phyloP scores from a whole-genome alignment of 768 basidiomycete species.

The Daedaleopsis nitida region DNA sequence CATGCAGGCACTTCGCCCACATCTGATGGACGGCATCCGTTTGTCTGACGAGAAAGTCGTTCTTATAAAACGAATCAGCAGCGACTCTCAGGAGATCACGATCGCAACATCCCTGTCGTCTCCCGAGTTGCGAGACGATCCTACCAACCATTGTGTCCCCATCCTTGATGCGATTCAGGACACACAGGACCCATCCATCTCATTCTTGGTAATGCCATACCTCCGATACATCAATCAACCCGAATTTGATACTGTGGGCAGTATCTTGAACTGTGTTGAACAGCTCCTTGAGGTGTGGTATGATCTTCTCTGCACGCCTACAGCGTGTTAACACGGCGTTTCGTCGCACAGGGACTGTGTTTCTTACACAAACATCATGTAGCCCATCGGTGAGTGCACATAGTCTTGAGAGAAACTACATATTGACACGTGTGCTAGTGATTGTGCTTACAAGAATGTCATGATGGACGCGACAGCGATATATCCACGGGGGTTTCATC shows the following conservation, averaged over 20 bases:
- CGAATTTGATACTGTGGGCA: conserved; percentile 17
- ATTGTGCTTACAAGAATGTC: conserved; percentile 24
- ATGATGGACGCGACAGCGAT: conserved; percentile 26
- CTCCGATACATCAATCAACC: conserved; percentile 21
- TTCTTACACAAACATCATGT: conserved; percentile 25
- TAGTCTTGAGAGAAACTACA: not conserved
- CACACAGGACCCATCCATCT: not conserved
- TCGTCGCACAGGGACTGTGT: conserved; percentile 3
- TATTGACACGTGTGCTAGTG: conserved; percentile 12
- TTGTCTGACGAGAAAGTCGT: conserved; percentile 22
- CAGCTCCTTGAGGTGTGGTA: conserved; percentile 24
- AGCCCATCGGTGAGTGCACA: conserved; percentile 23
- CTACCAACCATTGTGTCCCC: conserved; percentile 23
- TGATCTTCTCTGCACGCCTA: too few relatives aligned
- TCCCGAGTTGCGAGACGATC: conserved; percentile 12
- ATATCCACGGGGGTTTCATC: conserved; percentile 27
- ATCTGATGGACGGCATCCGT: conserved; percentile 23
- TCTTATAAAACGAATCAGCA: conserved; percentile 13
- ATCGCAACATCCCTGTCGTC: conserved; percentile 16
- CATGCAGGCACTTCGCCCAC: not conserved
- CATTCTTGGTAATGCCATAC: conserved; percentile 26
- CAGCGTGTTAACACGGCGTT: too few relatives aligned
- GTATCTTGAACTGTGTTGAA: conserved; percentile 22
- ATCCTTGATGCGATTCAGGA: conserved; percentile 20
- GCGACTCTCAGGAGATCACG: conserved; percentile 5